Evolutionary conservation across 352 stramenopile genomes (phyloP), one percentile per base, ranked within the genome.

Genomic region (Peronospora farinosa): DNA sequence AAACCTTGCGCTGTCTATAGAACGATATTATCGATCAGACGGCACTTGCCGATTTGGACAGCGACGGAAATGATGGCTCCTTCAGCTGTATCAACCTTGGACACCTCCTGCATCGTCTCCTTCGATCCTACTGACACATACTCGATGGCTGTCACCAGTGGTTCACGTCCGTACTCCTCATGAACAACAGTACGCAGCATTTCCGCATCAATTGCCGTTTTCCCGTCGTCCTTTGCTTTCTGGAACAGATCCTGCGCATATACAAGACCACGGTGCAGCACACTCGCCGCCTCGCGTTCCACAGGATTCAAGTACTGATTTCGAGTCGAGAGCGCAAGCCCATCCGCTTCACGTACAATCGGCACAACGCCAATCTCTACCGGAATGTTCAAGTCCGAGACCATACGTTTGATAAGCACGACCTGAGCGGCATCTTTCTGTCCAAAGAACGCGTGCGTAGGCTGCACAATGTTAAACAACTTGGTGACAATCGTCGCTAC

Each of bases 401-500:
- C 92, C 31, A 99, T 86, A 16, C 94, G 77, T 57, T 95, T 84
- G 56, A 98, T 95, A 5, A 98, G 72, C 57, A 97, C 87, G 47
- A 93, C 98, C 68, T 99, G 97, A 4, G 96, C 88, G 4, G 95
- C 96, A 72, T 99, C 97, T 66, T 99, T 99, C 65, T 99, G 96
- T 12, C 97, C 97, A 72, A 99, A 99, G 69, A 98, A 99, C 13
- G 95, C 95, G 60, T 95, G 84, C 12, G 86, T 96, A 9, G 96
- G 96, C 53, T 88, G 73, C 38, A 99, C 93, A 55, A 99, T 95
- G 74, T 99, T 99, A 65, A 99, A 98, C 13, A 99, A 77, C 76
- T 99, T 99, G 39, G 92, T 95, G 3, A 99, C 96, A 49, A 99
- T 84, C 0, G 96, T 99, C 21, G 95, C 92, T n/a, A 99, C 96